Percentiles rank a stretch among this genome's conserved stretches.
phyloP scores from a whole-genome alignment of 192 early-diverging fungal species.

The Borealophlyctis nickersoniae region DNA sequence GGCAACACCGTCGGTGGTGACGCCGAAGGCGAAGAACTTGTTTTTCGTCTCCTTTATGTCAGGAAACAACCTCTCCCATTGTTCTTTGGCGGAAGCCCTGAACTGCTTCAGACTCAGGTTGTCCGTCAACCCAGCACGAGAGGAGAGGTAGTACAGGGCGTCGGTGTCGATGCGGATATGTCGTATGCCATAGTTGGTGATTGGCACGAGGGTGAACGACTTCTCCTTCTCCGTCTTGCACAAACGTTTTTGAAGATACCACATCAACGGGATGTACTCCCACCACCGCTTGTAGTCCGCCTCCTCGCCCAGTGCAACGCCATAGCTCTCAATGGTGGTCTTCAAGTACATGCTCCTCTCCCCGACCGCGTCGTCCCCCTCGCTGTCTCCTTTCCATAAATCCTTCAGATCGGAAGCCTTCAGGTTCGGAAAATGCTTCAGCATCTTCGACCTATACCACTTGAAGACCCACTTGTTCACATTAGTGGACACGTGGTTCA shows the following conservation, averaged over 20 bases:
- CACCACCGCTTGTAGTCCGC: slow-evolving; percentile 5
- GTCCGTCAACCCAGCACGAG: neutral
- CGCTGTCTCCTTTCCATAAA: neutral
- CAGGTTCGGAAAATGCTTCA: neutral
- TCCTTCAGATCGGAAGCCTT: neutral
- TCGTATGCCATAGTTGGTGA: neutral
- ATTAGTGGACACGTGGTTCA: slow-evolving; percentile 8
- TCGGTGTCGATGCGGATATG: slow-evolving; percentile 8
- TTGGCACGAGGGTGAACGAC: neutral
- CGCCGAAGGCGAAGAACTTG: slow-evolving; percentile 9
- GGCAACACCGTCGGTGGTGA: slow-evolving; percentile 11
- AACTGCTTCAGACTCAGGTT: neutral
- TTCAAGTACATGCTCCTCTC: slow-evolving; percentile 2
- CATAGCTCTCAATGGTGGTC: neutral
- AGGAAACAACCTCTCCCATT: slow-evolving; percentile 7
- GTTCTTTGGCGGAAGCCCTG: neutral
- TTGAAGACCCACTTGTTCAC: neutral
- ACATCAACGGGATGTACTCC: slow-evolving; percentile 6
- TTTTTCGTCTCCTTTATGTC: slow-evolving; percentile 9
- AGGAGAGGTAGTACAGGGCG: neutral
- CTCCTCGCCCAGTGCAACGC: neutral
- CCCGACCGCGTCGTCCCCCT: neutral
- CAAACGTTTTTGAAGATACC: slow-evolving; percentile 4
- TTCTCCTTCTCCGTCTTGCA: neutral
- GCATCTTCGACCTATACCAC: slow-evolving; percentile 12